Evolutionary conservation across 495 filamentous ascomycete genomes (phyloP).

Genomic region (Penicillium malachiteum): DNA sequence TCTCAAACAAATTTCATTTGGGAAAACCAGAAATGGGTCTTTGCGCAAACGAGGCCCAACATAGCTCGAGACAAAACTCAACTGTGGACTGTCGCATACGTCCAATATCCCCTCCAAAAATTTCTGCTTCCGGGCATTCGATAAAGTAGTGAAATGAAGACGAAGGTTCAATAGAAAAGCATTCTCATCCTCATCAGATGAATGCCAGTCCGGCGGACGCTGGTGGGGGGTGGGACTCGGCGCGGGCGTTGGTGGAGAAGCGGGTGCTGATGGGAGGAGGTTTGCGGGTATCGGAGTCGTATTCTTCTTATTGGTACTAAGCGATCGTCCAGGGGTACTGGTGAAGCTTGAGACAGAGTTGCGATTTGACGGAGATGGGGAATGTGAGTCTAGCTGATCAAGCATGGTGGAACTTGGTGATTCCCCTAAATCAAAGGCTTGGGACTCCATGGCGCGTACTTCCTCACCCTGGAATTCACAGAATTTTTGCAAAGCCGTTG

Average conservation of each 20-base stretch:
- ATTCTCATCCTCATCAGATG: constrained; percentile 57
- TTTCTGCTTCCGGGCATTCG: constrained; percentile 54
- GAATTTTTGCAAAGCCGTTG: neutral
- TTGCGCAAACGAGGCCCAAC: constrained; percentile 91
- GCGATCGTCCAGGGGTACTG: constrained; percentile 47
- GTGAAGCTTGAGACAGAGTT: constrained; percentile 34
- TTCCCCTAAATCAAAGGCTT: constrained; percentile 30
- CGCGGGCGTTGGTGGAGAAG: constrained; percentile 67
- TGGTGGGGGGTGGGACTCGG: constrained; percentile 66
- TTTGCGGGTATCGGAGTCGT: constrained; percentile 54
- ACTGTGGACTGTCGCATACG: constrained; percentile 87
- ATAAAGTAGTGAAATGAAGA: constrained; percentile 54
- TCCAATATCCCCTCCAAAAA: constrained; percentile 83
- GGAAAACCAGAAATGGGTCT: constrained; percentile 86
- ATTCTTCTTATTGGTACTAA: constrained; percentile 53
- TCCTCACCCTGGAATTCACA: neutral
- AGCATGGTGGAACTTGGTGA: constrained; percentile 33
- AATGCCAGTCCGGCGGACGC: constrained; percentile 57
- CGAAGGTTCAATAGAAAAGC: constrained; percentile 54
- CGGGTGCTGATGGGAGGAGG: constrained; percentile 63
- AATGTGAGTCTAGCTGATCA: constrained; percentile 34
- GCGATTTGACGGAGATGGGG: constrained; percentile 28
- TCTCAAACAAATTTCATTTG: constrained; percentile 86
- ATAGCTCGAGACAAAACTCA: constrained; percentile 92
- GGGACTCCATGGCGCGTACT: constrained; percentile 29